Percentiles rank a stretch among this genome's conserved stretches.
These are phyloP conservation scores for Bolboschoenoplectus hybrid DNA, from an alignment of 202 grass and related monocot species.

Conservation along the genomic window DNA sequence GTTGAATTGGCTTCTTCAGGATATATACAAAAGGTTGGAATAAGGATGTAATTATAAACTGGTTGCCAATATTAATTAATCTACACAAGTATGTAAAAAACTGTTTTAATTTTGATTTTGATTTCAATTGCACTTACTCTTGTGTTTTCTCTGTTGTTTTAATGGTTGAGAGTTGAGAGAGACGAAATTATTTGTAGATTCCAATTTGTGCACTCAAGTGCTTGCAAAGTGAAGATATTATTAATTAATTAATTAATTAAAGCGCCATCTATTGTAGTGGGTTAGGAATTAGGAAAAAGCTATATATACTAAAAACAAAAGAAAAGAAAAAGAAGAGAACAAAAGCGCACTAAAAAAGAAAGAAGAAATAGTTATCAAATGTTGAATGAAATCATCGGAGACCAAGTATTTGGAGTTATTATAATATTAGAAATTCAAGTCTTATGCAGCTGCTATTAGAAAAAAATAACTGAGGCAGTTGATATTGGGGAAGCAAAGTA, in stretches of 20 bases:
- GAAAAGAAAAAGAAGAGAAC: neutral
- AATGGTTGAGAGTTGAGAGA: neutral
- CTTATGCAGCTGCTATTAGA: too few relatives aligned
- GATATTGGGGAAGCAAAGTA: too few relatives aligned
- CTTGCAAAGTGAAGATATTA: neutral
- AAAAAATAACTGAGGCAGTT: too few relatives aligned
- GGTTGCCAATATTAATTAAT: constrained; percentile 17
- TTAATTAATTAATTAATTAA: neutral
- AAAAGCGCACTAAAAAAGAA: neutral
- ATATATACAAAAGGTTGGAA: neutral
- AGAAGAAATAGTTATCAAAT: neutral
- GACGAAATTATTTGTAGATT: neutral
- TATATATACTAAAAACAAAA: neutral
- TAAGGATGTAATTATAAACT: neutral
- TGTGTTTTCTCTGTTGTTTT: neutral
- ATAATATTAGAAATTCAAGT: too few relatives aligned
- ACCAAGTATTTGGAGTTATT: neutral
- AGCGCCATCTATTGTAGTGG: neutral
- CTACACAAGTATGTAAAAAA: constrained; percentile 1
- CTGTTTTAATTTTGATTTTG: neutral
- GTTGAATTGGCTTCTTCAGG: neutral
- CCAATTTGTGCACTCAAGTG: neutral
- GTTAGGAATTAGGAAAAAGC: neutral
- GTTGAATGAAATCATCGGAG: neutral
- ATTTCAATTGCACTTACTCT: neutral